Evolutionary conservation across 2,329 filamentous ascomycete species (phyloP).

Genomic region (Knufia petricola): DNA sequence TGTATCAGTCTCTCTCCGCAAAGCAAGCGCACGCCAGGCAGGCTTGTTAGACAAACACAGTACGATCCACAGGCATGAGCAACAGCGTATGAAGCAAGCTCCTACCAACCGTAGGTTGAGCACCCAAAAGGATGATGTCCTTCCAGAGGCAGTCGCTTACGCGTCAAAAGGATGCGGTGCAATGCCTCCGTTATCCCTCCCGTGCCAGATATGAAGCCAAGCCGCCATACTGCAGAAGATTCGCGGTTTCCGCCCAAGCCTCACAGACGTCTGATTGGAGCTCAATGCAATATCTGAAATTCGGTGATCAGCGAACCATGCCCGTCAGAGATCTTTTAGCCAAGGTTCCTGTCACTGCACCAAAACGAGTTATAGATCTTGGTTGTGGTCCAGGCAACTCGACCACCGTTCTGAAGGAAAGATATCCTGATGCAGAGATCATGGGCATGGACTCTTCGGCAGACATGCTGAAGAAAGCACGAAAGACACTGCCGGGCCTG

Average conservation of each 20-base stretch:
- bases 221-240: background rate
- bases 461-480: slow-evolving; percentile 47
- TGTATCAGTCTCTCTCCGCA: too few relatives aligned
- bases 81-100: too few relatives aligned
- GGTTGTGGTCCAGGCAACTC: slow-evolving; percentile 54
- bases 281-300: slow-evolving; percentile 49
- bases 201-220: too few relatives aligned
- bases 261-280: slow-evolving; percentile 39
- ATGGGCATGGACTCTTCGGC: slow-evolving; percentile 47
- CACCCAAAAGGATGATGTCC: too few relatives aligned
- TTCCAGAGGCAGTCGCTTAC: too few relatives aligned
- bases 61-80: too few relatives aligned
- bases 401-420: slow-evolving; percentile 39
- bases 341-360: slow-evolving; percentile 33
- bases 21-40: too few relatives aligned
- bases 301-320: slow-evolving; percentile 44
- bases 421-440: slow-evolving; percentile 41
- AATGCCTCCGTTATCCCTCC: too few relatives aligned
- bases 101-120: too few relatives aligned
- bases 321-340: slow-evolving; percentile 45
- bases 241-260: background rate
- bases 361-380: slow-evolving; percentile 45
- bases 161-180: too few relatives aligned
- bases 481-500: slow-evolving; percentile 30
- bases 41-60: too few relatives aligned